Percentiles rank a stretch among this genome's conserved stretches.
phyloP scores from a whole-genome alignment of 805 yeast genomes.

The Priceomyces fermenticarens region DNA sequence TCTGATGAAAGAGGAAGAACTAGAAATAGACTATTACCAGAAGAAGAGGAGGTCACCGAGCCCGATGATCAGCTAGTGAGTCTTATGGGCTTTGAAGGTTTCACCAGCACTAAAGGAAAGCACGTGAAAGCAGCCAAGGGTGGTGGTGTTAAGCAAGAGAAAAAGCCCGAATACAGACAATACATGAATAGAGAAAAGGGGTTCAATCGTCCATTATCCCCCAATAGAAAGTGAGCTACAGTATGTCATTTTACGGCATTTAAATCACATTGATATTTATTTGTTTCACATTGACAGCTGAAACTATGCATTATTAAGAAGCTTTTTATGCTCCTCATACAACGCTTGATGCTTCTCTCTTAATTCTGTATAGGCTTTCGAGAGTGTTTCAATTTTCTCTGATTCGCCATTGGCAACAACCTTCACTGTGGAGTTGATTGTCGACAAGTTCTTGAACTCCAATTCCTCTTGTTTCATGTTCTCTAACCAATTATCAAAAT shows the following conservation, averaged over 20 bases:
- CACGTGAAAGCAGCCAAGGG: conserved; percentile 50
- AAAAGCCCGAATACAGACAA: conserved; percentile 50
- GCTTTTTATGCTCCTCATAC: conserved; percentile 46
- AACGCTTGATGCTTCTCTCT: conserved; percentile 60
- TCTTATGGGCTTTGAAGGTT: conserved; percentile 59
- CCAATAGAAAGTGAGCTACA: conserved; percentile 22
- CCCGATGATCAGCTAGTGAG: conserved; percentile 31
- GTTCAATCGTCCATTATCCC: conserved; percentile 54
- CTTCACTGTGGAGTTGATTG: conserved; percentile 38
- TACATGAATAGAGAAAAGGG: conserved; percentile 59
- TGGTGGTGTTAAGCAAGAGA: conserved; percentile 38
- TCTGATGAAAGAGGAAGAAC: conserved; percentile 23
- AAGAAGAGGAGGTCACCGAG: conserved; percentile 7
- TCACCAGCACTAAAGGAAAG: conserved; percentile 55
- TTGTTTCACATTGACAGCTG: too few species aligned
- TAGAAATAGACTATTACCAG: conserved; percentile 14
- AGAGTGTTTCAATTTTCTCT: conserved; percentile 46
- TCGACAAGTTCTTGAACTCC: conserved; percentile 44
- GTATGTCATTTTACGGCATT: too few species aligned
- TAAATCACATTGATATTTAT: background rate
- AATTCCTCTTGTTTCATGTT: conserved; percentile 50
- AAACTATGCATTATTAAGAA: conserved; percentile 18
- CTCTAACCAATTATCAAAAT: conserved; percentile 50
- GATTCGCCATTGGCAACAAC: conserved; percentile 10
- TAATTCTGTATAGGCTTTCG: conserved; percentile 57